Evolutionary conservation across 331 rosid species (phyloP).

Genomic region (Malus hybrid): DNA sequence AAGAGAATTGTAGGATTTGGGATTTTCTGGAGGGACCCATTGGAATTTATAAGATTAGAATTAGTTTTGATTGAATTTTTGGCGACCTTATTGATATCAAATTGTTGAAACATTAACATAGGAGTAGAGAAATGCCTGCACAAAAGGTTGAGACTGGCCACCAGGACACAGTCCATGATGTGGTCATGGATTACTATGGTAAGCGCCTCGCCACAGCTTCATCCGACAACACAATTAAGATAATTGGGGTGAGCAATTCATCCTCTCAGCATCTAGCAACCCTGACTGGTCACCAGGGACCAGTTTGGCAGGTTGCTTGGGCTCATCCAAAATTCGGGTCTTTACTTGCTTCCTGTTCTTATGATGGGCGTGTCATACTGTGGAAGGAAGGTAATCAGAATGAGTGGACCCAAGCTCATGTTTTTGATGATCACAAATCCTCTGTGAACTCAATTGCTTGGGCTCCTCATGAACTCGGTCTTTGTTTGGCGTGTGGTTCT

Average conservation of each 20-base stretch:
- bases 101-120: not conserved
- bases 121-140: constrained; percentile 40
- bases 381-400: constrained; percentile 88
- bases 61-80: not conserved
- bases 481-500: constrained; percentile 76
- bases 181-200: constrained; percentile 86
- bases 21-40: not conserved
- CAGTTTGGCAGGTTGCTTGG: constrained; percentile 83
- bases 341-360: constrained; percentile 69
- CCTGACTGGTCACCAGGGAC: constrained; percentile 70
- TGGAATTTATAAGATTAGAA: not conserved
- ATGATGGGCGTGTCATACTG: constrained; percentile 60
- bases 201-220: constrained; percentile 83
- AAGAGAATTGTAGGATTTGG: not conserved
- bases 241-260: constrained; percentile 65
- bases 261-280: constrained; percentile 80
- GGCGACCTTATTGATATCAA: not conserved
- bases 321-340: constrained; percentile 88
- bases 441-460: constrained; percentile 79
- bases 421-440: constrained; percentile 65
- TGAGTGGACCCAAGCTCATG: constrained; percentile 74
- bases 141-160: constrained; percentile 87
- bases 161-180: constrained; percentile 69
- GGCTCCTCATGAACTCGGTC: constrained; percentile 84
- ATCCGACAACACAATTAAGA: constrained; percentile 74